A percentile compares a stretch with the other conserved stretches of the same genome.
Evolutionary conservation across 768 basidiomycete genomes (phyloP).

Genomic region (Boletus sp.): DNA sequence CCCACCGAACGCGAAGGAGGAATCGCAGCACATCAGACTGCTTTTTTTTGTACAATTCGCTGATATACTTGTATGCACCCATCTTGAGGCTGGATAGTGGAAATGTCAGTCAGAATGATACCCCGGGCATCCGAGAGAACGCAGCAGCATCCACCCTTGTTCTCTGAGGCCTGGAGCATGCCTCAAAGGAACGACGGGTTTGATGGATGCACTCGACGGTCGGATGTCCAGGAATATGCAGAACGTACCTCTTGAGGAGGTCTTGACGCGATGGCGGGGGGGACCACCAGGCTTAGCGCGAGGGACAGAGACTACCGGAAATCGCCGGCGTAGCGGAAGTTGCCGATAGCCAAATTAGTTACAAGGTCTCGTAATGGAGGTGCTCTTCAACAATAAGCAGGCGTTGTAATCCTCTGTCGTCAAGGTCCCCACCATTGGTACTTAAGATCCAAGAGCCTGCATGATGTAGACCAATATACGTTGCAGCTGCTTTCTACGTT

Average conservation of each 20-base stretch:
- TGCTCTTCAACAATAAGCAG: slow-evolving; percentile 17
- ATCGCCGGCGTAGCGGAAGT: slow-evolving; percentile 22
- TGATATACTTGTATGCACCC: slow-evolving; percentile 96
- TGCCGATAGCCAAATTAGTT: slow-evolving; percentile 24
- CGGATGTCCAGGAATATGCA: slow-evolving; percentile 1
- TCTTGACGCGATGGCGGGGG: slow-evolving; percentile 19
- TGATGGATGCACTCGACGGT: neutral
- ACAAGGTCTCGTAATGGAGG: neutral
- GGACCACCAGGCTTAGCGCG: slow-evolving; percentile 1
- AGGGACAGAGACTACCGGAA: slow-evolving; percentile 12
- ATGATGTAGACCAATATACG: neutral
- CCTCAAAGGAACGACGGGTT: slow-evolving; percentile 7
- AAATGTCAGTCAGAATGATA: slow-evolving; percentile 15
- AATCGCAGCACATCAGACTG: slow-evolving; percentile 97
- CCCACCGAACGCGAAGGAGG: slow-evolving; percentile 92
- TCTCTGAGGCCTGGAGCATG: slow-evolving; percentile 1
- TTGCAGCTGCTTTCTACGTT: neutral
- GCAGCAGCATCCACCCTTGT: slow-evolving; percentile 25
- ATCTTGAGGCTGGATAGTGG: slow-evolving; percentile 51
- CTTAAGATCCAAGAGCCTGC: slow-evolving; percentile 18
- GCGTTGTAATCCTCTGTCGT: slow-evolving; percentile 17
- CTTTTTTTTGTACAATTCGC: slow-evolving; percentile 98
- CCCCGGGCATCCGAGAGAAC: slow-evolving; percentile 12
- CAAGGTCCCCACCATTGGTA: slow-evolving; percentile 9
- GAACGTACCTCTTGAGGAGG: slow-evolving; percentile 30